phyloP scores from a whole-genome alignment of 805 yeast genomes.

The Metschnikowia lunata region DNA sequence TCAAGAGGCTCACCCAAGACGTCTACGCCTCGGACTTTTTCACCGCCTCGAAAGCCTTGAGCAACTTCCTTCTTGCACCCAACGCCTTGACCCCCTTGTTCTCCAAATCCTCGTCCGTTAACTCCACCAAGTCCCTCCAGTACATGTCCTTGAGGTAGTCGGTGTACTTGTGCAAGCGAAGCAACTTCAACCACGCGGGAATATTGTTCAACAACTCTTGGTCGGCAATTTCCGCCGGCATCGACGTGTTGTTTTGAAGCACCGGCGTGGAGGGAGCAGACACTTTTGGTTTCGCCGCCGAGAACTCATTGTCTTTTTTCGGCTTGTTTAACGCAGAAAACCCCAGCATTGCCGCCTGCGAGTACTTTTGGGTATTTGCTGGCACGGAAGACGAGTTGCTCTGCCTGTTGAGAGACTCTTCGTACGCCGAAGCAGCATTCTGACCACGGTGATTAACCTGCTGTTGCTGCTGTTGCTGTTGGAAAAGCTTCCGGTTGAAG shows the following conservation, averaged over 20 bases:
- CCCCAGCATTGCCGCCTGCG: constrained; percentile 5
- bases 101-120: constrained; percentile 66
- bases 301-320: constrained; percentile 4
- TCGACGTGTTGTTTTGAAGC: constrained; percentile 18
- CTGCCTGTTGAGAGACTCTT: constrained; percentile 35
- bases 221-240: constrained; percentile 41
- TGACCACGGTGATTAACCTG: constrained; percentile 1
- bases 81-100: constrained; percentile 84
- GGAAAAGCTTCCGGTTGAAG: constrained; percentile 29
- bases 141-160: constrained; percentile 67
- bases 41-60: constrained; percentile 87
- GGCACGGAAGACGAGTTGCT: constrained; percentile 38
- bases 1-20: too few relatives aligned
- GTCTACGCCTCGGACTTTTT: constrained; percentile 23
- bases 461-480: neutral
- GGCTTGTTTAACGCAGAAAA: neutral
- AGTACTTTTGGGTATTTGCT: constrained; percentile 10
- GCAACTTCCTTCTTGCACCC: constrained; percentile 91
- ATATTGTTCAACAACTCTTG: constrained; percentile 61
- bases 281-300: constrained; percentile 5
- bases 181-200: constrained; percentile 87
- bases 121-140: constrained; percentile 76
- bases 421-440: constrained; percentile 16
- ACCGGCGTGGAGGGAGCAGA: constrained; percentile 11
- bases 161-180: constrained; percentile 92